Base-by-base conservation (phyloP, 1,139 yeast species). In the Suhomyces anneliseae region DNA sequence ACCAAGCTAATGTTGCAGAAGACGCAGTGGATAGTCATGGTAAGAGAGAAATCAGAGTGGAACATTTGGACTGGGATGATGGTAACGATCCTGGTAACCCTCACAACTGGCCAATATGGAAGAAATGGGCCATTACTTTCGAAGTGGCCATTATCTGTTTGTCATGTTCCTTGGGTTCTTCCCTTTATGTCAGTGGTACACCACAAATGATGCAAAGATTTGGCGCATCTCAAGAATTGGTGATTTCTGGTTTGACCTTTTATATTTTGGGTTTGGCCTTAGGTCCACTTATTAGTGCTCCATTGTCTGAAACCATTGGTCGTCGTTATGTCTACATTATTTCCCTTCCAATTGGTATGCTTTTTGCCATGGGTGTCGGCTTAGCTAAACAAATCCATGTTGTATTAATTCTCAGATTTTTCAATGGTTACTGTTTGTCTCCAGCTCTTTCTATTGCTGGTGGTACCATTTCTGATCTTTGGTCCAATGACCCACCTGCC, bases 391-490 rank as follows among this genome's bases (percentile, higher is more conserved):
- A 84, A 53, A 81, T 85, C 51, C 67, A 79, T 45, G 72, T 79
- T 27, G 72, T 87, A 36, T 69, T 88, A 42, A 85, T 89, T 2
- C 69, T 88, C 44, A 74, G 97, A 55, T 87, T 90, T 62, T 80
- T 90, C 55, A 79, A 90, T 35, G 97, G 97, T 4, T 73, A 86
- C 32, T 75, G 87, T 48, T 88, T 95, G 0, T 82, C 93, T 5
- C 97, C 97, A 6, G 90, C 95, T 0, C 74, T 90, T 61, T 84
- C 95, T 4, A 82, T 88, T 55, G 96, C 93, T 10, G 95, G 92
- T 49, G 97, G 96, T 49, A 82, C 95, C 4, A 79, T 90, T 51
- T 77, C 86, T 49, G 97, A 90, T 66, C 68, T 85, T 38, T 85
- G 89, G 85, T 56, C 65, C 3, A 52, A 55, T 29, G 78, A 74